These are phyloP conservation scores for Macrolepiota fuliginosa DNA, from an alignment of 768 basidiomycete species.

Conservation along the genomic window DNA sequence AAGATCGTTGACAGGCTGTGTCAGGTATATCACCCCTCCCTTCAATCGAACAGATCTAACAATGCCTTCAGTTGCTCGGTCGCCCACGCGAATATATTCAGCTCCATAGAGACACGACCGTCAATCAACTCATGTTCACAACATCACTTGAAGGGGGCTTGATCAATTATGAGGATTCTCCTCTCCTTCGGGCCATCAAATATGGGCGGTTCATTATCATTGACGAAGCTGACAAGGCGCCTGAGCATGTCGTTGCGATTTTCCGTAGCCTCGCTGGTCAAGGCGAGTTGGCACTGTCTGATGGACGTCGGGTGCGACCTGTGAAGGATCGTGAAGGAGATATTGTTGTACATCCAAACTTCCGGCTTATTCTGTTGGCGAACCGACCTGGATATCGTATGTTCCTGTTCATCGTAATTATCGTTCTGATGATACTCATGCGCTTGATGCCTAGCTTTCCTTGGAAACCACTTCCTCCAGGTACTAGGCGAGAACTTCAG, in stretches of 20 bases:
- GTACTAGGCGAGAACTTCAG: conserved; percentile 72
- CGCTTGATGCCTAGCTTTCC: conserved; percentile 45
- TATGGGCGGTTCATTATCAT: conserved; percentile 65
- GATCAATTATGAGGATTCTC: conserved; percentile 62
- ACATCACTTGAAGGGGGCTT: conserved; percentile 57
- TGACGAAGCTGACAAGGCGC: conserved; percentile 73
- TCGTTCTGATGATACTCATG: background rate
- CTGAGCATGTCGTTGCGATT: conserved; percentile 70
- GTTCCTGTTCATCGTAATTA: conserved; percentile 15
- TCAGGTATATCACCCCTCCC: conserved; percentile 36
- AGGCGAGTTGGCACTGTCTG: conserved; percentile 59
- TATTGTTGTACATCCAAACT: conserved; percentile 60
- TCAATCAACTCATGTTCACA: conserved; percentile 69
- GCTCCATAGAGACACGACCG: conserved; percentile 68
- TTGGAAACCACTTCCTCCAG: conserved; percentile 72
- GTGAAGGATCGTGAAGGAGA: conserved; percentile 47
- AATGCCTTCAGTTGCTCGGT: conserved; percentile 44
- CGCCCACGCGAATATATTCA: conserved; percentile 70
- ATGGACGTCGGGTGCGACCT: conserved; percentile 56
- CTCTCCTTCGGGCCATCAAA: conserved; percentile 60
- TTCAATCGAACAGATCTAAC: background rate
- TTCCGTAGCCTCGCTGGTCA: conserved; percentile 69
- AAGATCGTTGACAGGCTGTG: conserved; percentile 65
- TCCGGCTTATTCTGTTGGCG: conserved; percentile 61
- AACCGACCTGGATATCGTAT: conserved; percentile 70